Percentiles rank a stretch among this genome's conserved stretches.
phyloP scores from a whole-genome alignment of 2,329 filamentous ascomycete species.

The Ploettnerulaceae sp. region DNA sequence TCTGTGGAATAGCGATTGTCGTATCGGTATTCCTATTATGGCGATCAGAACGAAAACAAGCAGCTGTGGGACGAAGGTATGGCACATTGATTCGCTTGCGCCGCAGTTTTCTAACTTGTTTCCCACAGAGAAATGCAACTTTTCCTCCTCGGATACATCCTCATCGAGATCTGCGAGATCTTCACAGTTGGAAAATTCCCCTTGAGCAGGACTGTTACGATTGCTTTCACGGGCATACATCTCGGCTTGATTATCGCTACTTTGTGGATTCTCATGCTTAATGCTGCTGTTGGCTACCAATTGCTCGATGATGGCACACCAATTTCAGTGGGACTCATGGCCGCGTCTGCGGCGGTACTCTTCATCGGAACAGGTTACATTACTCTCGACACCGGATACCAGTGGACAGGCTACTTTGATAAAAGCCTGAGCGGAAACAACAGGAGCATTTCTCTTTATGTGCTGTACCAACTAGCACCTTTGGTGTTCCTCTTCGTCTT shows the following conservation, averaged over 20 bases:
- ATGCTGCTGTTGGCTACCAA: slow-evolving; percentile 89
- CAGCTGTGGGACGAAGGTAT: slow-evolving; percentile 88
- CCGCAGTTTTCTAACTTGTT: slow-evolving; percentile 24
- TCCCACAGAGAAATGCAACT: slow-evolving; percentile 83
- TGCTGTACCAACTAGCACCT: slow-evolving; percentile 86
- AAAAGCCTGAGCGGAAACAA: slow-evolving; percentile 54
- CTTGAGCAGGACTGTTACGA: slow-evolving; percentile 61
- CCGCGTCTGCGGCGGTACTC: slow-evolving; percentile 63
- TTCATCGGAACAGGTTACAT: slow-evolving; percentile 94
- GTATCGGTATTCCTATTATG: slow-evolving; percentile 64
- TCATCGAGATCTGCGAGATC: slow-evolving; percentile 92
- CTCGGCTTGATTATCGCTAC: slow-evolving; percentile 85
- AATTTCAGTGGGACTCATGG: slow-evolving; percentile 71
- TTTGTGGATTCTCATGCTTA: slow-evolving; percentile 85
- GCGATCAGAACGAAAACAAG: slow-evolving; percentile 82
- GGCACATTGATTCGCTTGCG: slow-evolving; percentile 4
- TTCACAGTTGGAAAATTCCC: slow-evolving; percentile 92
- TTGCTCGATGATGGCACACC: slow-evolving; percentile 89
- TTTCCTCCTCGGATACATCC: slow-evolving; percentile 79
- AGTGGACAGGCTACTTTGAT: slow-evolving; percentile 77
- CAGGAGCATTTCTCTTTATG: slow-evolving; percentile 81
- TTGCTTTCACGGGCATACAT: slow-evolving; percentile 84
- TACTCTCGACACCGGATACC: slow-evolving; percentile 84
- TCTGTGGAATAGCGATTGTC: slow-evolving; percentile 73
- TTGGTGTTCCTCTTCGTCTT: slow-evolving; percentile 85